Conservation (phyloP, 2,329 filamentous ascomycete genomes). For the Penicillium oxalicum region DNA sequence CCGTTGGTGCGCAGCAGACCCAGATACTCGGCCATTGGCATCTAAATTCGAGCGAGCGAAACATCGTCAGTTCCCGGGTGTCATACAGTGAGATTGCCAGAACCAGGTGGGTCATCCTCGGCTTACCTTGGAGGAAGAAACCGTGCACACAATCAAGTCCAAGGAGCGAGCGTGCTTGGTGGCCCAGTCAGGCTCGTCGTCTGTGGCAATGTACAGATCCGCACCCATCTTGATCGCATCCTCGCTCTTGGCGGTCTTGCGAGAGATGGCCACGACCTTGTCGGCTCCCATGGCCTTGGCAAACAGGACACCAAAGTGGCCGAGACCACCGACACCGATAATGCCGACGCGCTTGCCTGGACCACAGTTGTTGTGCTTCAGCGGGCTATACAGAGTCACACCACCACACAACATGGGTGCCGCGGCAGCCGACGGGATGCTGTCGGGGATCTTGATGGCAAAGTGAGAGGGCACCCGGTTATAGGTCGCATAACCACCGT, state of each 20-base stretch:
- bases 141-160: constrained; percentile 54
- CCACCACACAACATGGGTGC: constrained; percentile 75
- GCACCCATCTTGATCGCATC: constrained; percentile 54
- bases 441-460: constrained; percentile 52
- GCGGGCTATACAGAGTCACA: constrained; percentile 65
- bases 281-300: constrained; percentile 67
- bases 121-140: constrained; percentile 46
- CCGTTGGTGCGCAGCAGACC: constrained; percentile 54
- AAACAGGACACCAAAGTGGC: constrained; percentile 67
- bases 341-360: constrained; percentile 68
- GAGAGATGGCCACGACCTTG: constrained; percentile 52
- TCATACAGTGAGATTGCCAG: no score
- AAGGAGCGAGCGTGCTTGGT: constrained; percentile 44
- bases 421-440: constrained; percentile 45
- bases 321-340: constrained; percentile 66
- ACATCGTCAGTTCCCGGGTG: no score
- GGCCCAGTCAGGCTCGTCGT: constrained; percentile 51
- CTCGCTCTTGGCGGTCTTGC: constrained; percentile 45
- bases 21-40: constrained; percentile 60
- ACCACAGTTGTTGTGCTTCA: constrained; percentile 62
- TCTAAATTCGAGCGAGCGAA: constrained; percentile 27
- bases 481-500: constrained; percentile 60
- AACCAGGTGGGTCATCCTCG: neutral
- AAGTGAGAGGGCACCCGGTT: constrained; percentile 55
- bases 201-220: constrained; percentile 51